Evolutionary conservation across 2,329 filamentous ascomycete genomes (phyloP), one percentile per base, ranked within the genome.

Genomic region (Ascochyta clinopodiicola): DNA sequence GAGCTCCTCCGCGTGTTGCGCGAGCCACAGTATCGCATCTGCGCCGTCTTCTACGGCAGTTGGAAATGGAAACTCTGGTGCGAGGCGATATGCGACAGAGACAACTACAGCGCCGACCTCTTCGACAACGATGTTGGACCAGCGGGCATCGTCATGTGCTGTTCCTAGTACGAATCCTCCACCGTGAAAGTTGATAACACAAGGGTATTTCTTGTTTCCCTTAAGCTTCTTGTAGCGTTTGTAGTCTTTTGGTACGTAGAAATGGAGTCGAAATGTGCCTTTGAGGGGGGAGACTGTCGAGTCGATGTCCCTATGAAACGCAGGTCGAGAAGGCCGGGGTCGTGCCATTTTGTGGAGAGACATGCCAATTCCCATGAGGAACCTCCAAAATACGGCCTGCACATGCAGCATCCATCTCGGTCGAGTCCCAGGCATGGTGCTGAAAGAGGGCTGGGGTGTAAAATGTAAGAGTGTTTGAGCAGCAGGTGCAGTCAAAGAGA

Each of bases 291-390:
- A 80, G 45, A 80, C 73, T 56, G 78, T 82, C 53, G 81, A 81
- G 24, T 79, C 72, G 29, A 90, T 81, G 17, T 79, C 79, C 39
- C 80, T 82, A 42, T 79, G 79, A 75, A 91, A 91, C 27, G 80
- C 75, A 2, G 87, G 86, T 29, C 76, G 78, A 1, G 86, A 85
- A 6, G 88, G 86, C 44, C 82, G 80, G 6, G 87, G 86, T 37
- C 81, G 76, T 1, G 87, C 83, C 56, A 87, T 75, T 50, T 81
- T 83, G 70, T 91, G 88, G 35, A 91, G 77, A 56, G 83, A 79
- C 87, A 90, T 90, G 67, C 87, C 88, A 52, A 90, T 81, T 54
- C 80, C 80, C 83, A 90, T 89, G 37, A 90, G 78, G 51, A 83
- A 80, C 47, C 89, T 82, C 87, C 87, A 90, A 70, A 87, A 82